Conservation (phyloP, 495 filamentous ascomycete species). For the Hypoxylon intermedium region DNA sequence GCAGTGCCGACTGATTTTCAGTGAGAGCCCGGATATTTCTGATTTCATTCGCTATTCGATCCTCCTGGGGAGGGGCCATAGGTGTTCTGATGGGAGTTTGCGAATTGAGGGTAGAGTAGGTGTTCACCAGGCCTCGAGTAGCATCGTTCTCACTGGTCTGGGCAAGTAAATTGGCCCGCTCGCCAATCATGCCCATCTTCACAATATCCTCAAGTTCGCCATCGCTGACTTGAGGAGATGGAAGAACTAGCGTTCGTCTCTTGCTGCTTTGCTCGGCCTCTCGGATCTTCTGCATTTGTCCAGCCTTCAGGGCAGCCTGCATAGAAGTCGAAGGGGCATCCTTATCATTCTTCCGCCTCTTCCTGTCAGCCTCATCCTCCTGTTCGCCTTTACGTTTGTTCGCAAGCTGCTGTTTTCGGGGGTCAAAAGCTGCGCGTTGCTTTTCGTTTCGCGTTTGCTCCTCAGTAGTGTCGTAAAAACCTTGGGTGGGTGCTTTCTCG, state of each 20-base stretch:
- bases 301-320: slow-evolving; percentile 91
- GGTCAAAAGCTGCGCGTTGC: slow-evolving; percentile 87
- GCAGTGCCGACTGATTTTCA: slow-evolving; percentile 91
- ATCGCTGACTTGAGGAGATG: slow-evolving; percentile 89
- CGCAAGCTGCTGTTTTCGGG: slow-evolving; percentile 92
- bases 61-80: slow-evolving; percentile 86
- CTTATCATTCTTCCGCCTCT: slow-evolving; percentile 87
- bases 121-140: slow-evolving; percentile 83
- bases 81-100: slow-evolving; percentile 91
- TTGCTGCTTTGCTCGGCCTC: slow-evolving; percentile 98
- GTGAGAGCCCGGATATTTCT: slow-evolving; percentile 91
- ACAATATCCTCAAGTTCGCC: slow-evolving; percentile 95
- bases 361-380: slow-evolving; percentile 80
- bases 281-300: slow-evolving; percentile 92
- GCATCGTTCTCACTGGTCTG: slow-evolving; percentile 82
- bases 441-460: slow-evolving; percentile 83
- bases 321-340: slow-evolving; percentile 73
- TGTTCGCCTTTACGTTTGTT: slow-evolving; percentile 93
- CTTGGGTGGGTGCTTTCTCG: slow-evolving; percentile 86
- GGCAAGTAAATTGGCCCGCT: slow-evolving; percentile 79
- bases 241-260: slow-evolving; percentile 77
- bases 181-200: slow-evolving; percentile 96
- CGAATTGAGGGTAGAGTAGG: slow-evolving; percentile 80
- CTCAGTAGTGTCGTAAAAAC: slow-evolving; percentile 91
- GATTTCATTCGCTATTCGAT: slow-evolving; percentile 95